These are phyloP conservation scores for Mycena citricolor DNA, from an alignment of 1,284 basidiomycete genomes.

Conservation along the genomic window DNA sequence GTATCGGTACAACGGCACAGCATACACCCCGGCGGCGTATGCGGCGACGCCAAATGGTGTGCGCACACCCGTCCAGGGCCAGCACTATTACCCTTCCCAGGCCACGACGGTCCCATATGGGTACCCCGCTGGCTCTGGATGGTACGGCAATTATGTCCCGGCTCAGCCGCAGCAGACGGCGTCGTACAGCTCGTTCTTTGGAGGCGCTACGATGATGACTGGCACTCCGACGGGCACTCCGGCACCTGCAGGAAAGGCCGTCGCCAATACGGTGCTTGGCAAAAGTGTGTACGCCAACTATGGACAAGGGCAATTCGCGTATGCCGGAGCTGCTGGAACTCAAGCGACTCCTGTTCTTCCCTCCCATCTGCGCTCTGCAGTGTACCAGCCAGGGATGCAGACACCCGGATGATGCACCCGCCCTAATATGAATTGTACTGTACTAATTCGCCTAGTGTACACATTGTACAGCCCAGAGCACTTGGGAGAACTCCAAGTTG, in stretches of 20 bases:
- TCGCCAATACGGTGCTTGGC: slow-evolving; percentile 45
- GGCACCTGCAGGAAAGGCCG: slow-evolving; percentile 37
- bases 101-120: no score
- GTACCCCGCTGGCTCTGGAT: no score
- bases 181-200: slow-evolving; percentile 38
- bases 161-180: not conserved
- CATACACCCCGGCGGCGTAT: slow-evolving; percentile 1
- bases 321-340: not conserved
- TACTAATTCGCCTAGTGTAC: no score
- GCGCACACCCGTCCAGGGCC: not conserved
- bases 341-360: slow-evolving; percentile 16
- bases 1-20: slow-evolving; percentile 14
- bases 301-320: not conserved
- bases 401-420: no score
- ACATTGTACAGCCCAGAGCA: no score
- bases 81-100: no score
- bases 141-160: no score
- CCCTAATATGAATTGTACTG: no score
- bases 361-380: slow-evolving; percentile 14
- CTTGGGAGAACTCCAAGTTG: no score
- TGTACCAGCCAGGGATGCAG: no score
- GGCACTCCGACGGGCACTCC: slow-evolving; percentile 14
- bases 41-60: not conserved
- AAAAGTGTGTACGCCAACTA: not conserved
- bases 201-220: slow-evolving; percentile 21